Evolutionary conservation across 2,329 filamentous ascomycete genomes (phyloP).

Genomic region (Myriosclerotinia curreyana): DNA sequence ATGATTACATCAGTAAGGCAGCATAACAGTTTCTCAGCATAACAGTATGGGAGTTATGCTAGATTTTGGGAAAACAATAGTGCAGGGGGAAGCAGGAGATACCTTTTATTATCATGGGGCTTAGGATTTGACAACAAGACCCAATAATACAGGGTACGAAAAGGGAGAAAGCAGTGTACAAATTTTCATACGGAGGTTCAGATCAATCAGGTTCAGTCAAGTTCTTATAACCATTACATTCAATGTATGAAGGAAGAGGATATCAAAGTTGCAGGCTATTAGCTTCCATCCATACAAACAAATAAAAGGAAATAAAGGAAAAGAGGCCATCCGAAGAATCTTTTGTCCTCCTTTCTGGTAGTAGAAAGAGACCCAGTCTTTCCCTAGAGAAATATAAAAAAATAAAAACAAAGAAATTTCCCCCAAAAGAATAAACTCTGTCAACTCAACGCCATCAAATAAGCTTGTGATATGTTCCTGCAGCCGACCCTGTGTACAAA

Average conservation of each 20-base stretch:
- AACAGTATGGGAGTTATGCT: neutral
- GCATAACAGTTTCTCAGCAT: too few species aligned
- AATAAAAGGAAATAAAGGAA: neutral
- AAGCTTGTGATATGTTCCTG: constrained; percentile 18
- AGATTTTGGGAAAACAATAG: too few species aligned
- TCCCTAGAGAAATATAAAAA: neutral
- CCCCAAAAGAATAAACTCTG: neutral
- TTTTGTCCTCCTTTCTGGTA: neutral
- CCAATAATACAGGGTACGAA: neutral
- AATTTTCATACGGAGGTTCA: neutral
- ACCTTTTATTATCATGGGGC: neutral
- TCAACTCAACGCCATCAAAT: constrained; percentile 19
- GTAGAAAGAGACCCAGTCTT: constrained; percentile 1
- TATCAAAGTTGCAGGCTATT: constrained; percentile 10
- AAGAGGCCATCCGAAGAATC: neutral
- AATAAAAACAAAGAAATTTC: neutral
- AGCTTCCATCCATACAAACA: constrained; percentile 12
- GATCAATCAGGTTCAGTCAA: neutral
- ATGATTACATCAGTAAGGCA: neutral
- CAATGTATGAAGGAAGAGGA: constrained; percentile 6
- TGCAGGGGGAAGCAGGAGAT: neutral
- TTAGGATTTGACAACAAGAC: neutral
- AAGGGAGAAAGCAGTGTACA: neutral
- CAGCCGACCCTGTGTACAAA: constrained; percentile 13
- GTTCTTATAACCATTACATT: constrained; percentile 4